Conservation (phyloP, 192 early-diverging fungal species). For the Mortierella claussenii region DNA sequence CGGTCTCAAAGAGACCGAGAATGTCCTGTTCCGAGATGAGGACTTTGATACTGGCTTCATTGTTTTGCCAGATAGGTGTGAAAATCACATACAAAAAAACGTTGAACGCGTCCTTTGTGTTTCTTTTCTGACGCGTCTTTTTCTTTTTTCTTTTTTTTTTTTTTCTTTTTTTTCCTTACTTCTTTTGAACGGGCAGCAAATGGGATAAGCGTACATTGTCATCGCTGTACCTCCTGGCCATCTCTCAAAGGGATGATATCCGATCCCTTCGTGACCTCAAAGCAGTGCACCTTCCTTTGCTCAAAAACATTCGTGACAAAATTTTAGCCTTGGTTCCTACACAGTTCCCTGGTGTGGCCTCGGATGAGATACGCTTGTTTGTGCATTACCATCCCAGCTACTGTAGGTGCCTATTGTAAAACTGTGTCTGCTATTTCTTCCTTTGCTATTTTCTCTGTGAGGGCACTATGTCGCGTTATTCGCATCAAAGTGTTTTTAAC, state of each 20-base stretch:
- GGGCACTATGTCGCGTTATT: too few relatives aligned
- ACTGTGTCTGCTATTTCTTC: neutral
- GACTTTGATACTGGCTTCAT: conserved; percentile 75
- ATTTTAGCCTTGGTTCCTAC: conserved; percentile 55
- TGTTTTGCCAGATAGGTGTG: conserved; percentile 76
- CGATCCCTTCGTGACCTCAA: conserved; percentile 72
- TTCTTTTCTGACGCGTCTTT: neutral
- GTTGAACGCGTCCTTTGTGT: too few relatives aligned
- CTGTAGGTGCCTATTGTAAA: conserved; percentile 54
- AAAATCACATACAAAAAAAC: neutral
- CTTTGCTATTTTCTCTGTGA: too few relatives aligned
- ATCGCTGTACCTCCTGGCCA: conserved; percentile 73
- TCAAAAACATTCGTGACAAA: conserved; percentile 70
- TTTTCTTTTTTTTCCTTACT: neutral
- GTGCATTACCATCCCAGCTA: conserved; percentile 87
- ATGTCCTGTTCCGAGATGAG: conserved; percentile 68
- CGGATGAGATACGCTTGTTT: conserved; percentile 74
- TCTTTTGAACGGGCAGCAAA: conserved; percentile 56
- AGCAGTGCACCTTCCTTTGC: conserved; percentile 65
- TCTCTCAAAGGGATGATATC: conserved; percentile 66
- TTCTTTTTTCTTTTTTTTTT: neutral
- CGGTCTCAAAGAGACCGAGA: conserved; percentile 71
- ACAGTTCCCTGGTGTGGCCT: conserved; percentile 57
- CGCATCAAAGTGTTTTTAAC: too few relatives aligned
- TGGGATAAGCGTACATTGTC: conserved; percentile 75